Percentiles rank a stretch among this genome's conserved stretches.
Evolutionary conservation across 257 asterid genomes (phyloP).

Genomic region (Plantago major): DNA sequence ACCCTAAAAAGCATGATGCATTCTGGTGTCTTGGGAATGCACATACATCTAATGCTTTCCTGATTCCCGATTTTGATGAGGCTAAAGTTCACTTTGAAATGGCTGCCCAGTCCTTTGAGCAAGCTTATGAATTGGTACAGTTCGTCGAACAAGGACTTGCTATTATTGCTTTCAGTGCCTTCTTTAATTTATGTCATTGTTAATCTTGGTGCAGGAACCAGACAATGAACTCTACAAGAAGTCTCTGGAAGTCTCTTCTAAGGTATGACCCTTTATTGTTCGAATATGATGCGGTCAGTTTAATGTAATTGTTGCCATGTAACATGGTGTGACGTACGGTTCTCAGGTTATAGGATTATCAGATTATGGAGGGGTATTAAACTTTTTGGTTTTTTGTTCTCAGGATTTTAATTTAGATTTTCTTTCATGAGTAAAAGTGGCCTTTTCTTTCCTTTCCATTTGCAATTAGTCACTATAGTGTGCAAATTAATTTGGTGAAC

Average conservation of each 20-base stretch:
- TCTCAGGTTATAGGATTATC: too few species aligned
- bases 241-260: conserved; percentile 69
- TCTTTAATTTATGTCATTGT: neutral
- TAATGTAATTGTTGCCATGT: too few species aligned
- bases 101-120: conserved; percentile 49
- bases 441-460: too few species aligned
- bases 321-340: too few species aligned
- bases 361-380: too few species aligned
- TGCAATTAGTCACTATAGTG: too few species aligned
- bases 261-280: conserved; percentile 38
- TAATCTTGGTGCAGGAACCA: conserved; percentile 62
- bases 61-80: conserved; percentile 44
- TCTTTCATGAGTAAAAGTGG: too few species aligned
- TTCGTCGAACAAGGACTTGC: conserved; percentile 1
- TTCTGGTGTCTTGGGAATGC: conserved; percentile 58
- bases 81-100: conserved; percentile 48
- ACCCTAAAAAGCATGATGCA: conserved; percentile 41
- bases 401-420: too few species aligned
- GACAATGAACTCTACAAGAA: conserved; percentile 66
- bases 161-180: neutral
- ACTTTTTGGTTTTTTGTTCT: too few species aligned
- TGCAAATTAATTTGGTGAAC: too few species aligned
- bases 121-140: conserved; percentile 53
- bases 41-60: conserved; percentile 40
- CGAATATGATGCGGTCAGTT: too few species aligned